A percentile compares a stretch with the other conserved stretches of the same genome.
Evolutionary conservation across 768 basidiomycete genomes (phyloP).

Genomic region (Gloeopeniophorella convolvens): DNA sequence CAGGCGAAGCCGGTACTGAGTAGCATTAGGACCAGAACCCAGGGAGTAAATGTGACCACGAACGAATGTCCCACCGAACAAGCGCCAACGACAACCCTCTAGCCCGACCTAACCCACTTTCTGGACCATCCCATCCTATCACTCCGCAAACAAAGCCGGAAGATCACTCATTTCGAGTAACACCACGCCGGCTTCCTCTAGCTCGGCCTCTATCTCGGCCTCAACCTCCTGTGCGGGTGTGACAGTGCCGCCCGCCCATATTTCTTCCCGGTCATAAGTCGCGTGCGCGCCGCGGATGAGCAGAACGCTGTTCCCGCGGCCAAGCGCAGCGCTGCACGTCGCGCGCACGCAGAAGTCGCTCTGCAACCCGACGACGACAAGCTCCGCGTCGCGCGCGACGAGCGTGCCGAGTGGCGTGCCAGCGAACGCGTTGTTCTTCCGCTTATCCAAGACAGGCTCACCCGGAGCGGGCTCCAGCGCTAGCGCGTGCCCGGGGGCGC

Average conservation of each 20-base stretch:
- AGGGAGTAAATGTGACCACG: too few relatives aligned
- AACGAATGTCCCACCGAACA: too few relatives aligned
- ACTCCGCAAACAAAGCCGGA: constrained; percentile 49
- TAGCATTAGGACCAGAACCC: too few relatives aligned
- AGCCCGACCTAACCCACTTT: too few relatives aligned
- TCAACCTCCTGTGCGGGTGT: constrained; percentile 48
- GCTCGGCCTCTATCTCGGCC: constrained; percentile 55
- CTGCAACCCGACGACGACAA: constrained; percentile 61
- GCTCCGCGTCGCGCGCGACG: constrained; percentile 48
- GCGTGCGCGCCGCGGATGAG: constrained; percentile 60
- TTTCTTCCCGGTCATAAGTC: constrained; percentile 60
- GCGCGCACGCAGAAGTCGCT: constrained; percentile 51
- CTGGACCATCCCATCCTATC: constrained; percentile 27
- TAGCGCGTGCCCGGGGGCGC: constrained; percentile 55
- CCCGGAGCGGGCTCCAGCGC: constrained; percentile 42
- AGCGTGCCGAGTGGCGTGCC: constrained; percentile 48
- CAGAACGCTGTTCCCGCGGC: constrained; percentile 59
- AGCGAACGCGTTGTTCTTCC: constrained; percentile 43
- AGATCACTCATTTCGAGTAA: constrained; percentile 64
- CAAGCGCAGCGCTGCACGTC: constrained; percentile 57
- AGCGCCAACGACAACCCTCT: too few relatives aligned
- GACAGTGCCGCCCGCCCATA: constrained; percentile 48
- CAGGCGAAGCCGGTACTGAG: too few relatives aligned
- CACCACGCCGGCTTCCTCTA: constrained; percentile 63
- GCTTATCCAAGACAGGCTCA: constrained; percentile 58